Conservation (phyloP, 768 basidiomycete genomes). For the Suillus cothurnatus region DNA sequence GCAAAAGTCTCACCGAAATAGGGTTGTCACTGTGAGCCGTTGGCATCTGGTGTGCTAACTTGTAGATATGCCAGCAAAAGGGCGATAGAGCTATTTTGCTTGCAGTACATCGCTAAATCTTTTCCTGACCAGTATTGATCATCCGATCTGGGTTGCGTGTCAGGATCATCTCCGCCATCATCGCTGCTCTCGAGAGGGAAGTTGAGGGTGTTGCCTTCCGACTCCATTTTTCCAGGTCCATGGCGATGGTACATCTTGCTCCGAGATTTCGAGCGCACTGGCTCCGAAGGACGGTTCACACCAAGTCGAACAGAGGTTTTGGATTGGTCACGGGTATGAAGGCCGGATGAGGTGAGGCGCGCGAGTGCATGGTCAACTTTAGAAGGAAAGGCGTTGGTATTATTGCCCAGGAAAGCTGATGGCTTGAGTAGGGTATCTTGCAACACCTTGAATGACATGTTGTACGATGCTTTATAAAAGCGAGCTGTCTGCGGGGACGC, state of each 20-base stretch:
- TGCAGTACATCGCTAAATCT: constrained; percentile 82
- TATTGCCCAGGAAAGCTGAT: constrained; percentile 20
- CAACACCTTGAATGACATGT: constrained; percentile 79
- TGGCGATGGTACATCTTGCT: constrained; percentile 68
- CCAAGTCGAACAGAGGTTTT: constrained; percentile 2
- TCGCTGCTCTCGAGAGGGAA: constrained; percentile 32
- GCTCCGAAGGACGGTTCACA: constrained; percentile 34
- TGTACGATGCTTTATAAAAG: constrained; percentile 68
- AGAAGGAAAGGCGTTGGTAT: constrained; percentile 24
- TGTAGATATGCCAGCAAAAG: constrained; percentile 69
- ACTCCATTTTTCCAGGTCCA: constrained; percentile 65
- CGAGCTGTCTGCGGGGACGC: constrained; percentile 40
- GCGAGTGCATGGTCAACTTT: constrained; percentile 38
- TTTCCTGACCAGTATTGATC: constrained; percentile 74
- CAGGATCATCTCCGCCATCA: constrained; percentile 32
- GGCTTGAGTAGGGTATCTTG: constrained; percentile 77
- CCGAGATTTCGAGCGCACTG: constrained; percentile 68
- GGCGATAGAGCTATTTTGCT: constrained; percentile 87
- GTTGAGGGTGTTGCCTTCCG: constrained; percentile 41
- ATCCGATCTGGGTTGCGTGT: constrained; percentile 40
- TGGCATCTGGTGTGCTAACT: constrained; percentile 46
- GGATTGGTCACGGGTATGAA: constrained; percentile 11
- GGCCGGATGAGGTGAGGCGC: constrained; percentile 25
- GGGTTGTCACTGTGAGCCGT: constrained; percentile 24
- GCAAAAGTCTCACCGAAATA: constrained; percentile 25